phyloP scores from a whole-genome alignment of 208 protist genomes.

The Phytomonas francai region DNA sequence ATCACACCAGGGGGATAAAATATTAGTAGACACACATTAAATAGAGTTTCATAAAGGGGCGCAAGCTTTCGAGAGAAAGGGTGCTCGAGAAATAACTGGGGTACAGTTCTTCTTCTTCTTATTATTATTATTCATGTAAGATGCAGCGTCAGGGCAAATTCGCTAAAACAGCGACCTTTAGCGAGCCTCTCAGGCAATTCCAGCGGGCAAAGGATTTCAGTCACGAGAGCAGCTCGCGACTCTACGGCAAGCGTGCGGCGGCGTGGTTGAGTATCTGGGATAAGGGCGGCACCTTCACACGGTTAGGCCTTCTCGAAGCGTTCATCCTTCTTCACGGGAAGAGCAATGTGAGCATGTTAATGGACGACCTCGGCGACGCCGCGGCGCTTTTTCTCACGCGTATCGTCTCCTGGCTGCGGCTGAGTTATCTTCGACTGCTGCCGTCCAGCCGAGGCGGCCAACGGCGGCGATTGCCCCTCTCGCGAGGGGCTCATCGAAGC shows the following conservation, averaged over 20 bases:
- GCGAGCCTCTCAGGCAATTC: too few relatives aligned
- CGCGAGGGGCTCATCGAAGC: neutral
- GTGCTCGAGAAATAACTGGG: too few relatives aligned
- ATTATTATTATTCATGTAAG: too few relatives aligned
- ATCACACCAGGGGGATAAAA: too few relatives aligned
- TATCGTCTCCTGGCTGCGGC: slow-evolving; percentile 72
- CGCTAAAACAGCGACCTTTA: too few relatives aligned
- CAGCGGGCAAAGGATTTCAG: too few relatives aligned
- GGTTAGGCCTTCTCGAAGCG: slow-evolving; percentile 53
- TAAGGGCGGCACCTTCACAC: slow-evolving; percentile 24
- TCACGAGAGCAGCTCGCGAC: too few relatives aligned
- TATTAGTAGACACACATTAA: too few relatives aligned
- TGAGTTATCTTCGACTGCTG: slow-evolving; percentile 34
- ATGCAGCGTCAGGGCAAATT: too few relatives aligned
- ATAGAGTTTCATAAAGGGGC: too few relatives aligned
- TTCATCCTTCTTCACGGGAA: slow-evolving; percentile 53
- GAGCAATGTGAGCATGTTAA: slow-evolving; percentile 55
- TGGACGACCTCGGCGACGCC: slow-evolving; percentile 63
- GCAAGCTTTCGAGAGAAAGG: too few relatives aligned
- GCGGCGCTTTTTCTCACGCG: slow-evolving; percentile 75
- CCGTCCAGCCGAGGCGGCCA: neutral
- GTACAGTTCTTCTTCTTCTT: too few relatives aligned
- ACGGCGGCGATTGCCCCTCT: slow-evolving; percentile 4
- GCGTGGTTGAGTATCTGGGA: slow-evolving; percentile 71
- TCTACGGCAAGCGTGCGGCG: slow-evolving; percentile 44